Percentiles rank a stretch among this genome's conserved stretches.
phyloP scores from a whole-genome alignment of 768 basidiomycete genomes.

The Lanmaoa rubissima region DNA sequence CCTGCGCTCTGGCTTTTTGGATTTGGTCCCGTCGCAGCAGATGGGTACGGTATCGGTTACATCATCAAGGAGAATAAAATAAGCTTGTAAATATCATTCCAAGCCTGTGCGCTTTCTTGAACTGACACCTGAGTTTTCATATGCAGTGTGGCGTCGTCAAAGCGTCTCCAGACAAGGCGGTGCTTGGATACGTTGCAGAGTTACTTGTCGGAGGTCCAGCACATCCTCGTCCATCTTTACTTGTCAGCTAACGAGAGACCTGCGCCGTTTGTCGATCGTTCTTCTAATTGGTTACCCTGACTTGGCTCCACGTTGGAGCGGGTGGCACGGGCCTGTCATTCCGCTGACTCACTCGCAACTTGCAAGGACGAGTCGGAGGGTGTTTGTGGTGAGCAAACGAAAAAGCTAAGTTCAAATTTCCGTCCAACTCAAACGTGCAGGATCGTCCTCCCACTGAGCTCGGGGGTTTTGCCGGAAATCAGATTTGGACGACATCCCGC shows the following conservation, averaged over 20 bases:
- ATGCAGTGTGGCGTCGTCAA: slow-evolving; percentile 81
- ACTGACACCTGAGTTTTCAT: neutral
- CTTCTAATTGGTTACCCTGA: too few species aligned
- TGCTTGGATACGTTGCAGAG: slow-evolving; percentile 83
- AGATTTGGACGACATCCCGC: too few species aligned
- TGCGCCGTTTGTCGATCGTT: slow-evolving; percentile 78
- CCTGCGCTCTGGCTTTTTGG: slow-evolving; percentile 90
- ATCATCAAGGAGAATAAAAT: slow-evolving; percentile 97
- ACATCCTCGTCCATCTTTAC: slow-evolving; percentile 76
- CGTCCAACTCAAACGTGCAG: too few species aligned
- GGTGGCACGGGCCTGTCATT: too few species aligned
- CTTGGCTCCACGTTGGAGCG: too few species aligned
- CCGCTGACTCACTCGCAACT: too few species aligned
- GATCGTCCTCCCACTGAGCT: too few species aligned
- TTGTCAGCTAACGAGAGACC: slow-evolving; percentile 81
- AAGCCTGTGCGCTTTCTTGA: neutral
- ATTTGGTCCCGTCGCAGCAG: slow-evolving; percentile 92
- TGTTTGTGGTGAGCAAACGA: too few species aligned
- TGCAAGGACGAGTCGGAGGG: too few species aligned
- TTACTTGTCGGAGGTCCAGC: slow-evolving; percentile 80
- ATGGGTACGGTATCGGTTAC: slow-evolving; percentile 96
- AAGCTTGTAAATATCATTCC: slow-evolving; percentile 56
- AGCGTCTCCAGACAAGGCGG: slow-evolving; percentile 90
- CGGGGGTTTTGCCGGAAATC: too few species aligned
- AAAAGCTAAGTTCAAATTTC: too few species aligned